A percentile compares a stretch with the other conserved stretches of the same genome.
phyloP scores from a whole-genome alignment of 129 eudicot species.

The Chrysanthemum seticuspe region DNA sequence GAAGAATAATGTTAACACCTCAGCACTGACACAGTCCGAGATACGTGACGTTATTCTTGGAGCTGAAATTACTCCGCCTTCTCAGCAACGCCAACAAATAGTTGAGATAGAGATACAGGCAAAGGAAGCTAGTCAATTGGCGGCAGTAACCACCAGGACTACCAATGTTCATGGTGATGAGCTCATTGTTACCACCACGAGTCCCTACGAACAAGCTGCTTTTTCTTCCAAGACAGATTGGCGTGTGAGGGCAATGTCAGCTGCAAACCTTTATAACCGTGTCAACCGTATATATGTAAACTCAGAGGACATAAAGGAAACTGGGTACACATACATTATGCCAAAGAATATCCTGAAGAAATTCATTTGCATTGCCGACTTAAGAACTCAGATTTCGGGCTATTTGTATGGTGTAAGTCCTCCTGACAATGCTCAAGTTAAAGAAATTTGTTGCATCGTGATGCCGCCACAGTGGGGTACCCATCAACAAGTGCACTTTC shows the following conservation, averaged over 20 bases:
- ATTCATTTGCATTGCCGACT: constrained; percentile 92
- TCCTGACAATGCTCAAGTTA: constrained; percentile 96
- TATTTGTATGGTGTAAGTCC: constrained; percentile 92
- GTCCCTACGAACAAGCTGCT: constrained; percentile 90
- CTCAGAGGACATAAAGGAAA: constrained; percentile 97
- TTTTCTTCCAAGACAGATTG: constrained; percentile 96
- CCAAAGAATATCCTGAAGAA: constrained; percentile 93
- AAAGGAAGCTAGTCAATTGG: constrained; percentile 85
- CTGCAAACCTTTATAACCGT: constrained; percentile 87
- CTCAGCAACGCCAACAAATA: constrained; percentile 90
- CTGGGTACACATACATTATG: constrained; percentile 95
- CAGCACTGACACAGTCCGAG: constrained; percentile 94
- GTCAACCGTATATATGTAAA: constrained; percentile 90
- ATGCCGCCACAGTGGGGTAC: constrained; percentile 99
- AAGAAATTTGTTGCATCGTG: constrained; percentile 90
- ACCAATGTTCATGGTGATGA: constrained; percentile 95
- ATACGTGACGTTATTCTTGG: constrained; percentile 96
- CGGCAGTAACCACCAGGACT: constrained; percentile 88
- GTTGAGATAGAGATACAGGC: constrained; percentile 99
- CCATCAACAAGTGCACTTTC: constrained; percentile 96
- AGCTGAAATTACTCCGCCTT: constrained; percentile 95
- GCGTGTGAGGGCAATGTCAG: constrained; percentile 99
- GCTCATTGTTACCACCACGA: constrained; percentile 84
- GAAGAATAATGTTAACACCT: constrained; percentile 92
- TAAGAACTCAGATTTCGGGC: constrained; percentile 84